These are phyloP conservation scores for Gossypium bickii DNA, from an alignment of 345 rosid genomes.

Conservation along the genomic window DNA sequence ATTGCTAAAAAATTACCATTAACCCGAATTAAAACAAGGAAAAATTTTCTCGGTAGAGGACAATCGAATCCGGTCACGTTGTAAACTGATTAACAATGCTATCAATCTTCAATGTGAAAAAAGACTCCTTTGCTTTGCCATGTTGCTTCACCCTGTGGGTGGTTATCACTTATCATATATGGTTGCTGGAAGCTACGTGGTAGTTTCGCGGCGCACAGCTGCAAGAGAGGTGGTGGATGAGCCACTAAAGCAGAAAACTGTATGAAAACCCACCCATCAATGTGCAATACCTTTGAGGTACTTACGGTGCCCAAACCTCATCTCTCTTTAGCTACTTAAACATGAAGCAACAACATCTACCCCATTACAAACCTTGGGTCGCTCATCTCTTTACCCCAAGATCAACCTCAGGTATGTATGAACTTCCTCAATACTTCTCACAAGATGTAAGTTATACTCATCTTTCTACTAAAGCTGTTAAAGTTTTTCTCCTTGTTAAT, in stretches of 20 bases:
- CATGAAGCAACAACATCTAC: background rate
- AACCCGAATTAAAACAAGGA: background rate
- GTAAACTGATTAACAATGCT: background rate
- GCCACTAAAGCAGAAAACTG: background rate
- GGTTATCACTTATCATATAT: background rate
- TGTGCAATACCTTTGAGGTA: background rate
- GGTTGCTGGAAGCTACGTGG: background rate
- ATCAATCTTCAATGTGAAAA: background rate
- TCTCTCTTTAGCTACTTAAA: background rate
- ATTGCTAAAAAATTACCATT: too few relatives aligned
- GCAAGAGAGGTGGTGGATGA: background rate
- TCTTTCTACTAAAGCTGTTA: background rate
- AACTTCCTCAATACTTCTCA: too few relatives aligned
- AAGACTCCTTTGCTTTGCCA: background rate
- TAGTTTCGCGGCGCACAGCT: background rate
- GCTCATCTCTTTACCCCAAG: background rate
- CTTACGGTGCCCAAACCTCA: background rate
- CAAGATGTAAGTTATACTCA: background rate
- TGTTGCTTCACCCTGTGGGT: background rate
- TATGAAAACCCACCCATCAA: background rate
- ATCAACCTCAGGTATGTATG: background rate
- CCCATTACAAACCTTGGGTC: background rate
- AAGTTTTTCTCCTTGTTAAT: background rate
- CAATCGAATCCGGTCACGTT: background rate
- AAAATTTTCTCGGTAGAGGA: background rate